These are phyloP conservation scores for Lactarius deliciosus DNA, from an alignment of 768 basidiomycete species.

Conservation along the genomic window DNA sequence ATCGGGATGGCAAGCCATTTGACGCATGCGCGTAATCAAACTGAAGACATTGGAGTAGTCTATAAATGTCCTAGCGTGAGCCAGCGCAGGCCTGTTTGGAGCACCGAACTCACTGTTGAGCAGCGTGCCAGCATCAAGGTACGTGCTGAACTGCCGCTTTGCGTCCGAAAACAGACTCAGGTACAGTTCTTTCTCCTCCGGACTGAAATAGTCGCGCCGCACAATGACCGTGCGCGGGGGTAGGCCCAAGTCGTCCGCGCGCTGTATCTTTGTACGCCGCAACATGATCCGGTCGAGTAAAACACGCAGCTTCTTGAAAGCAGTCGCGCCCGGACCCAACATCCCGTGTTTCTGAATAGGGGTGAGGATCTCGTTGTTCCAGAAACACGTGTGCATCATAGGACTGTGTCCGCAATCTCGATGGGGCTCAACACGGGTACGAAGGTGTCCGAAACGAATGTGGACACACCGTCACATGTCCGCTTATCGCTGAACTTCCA, in stretches of 20 bases:
- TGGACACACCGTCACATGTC: constrained; percentile 72
- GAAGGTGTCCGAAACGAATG: background rate
- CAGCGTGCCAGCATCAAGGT: constrained; percentile 85
- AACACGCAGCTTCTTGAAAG: constrained; percentile 91
- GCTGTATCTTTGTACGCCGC: constrained; percentile 86
- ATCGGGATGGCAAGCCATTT: constrained; percentile 95
- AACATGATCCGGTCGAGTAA: constrained; percentile 96
- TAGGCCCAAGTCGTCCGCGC: constrained; percentile 93
- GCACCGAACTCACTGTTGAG: constrained; percentile 71
- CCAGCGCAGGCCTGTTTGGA: constrained; percentile 3
- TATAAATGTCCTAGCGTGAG: constrained; percentile 33
- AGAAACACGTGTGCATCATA: constrained; percentile 92
- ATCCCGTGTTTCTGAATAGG: constrained; percentile 94
- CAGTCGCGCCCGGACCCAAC: constrained; percentile 69
- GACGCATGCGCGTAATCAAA: constrained; percentile 92
- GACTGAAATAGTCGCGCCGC: constrained; percentile 88
- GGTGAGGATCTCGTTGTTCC: constrained; percentile 95
- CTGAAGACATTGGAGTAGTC: constrained; percentile 91
- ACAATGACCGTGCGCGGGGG: constrained; percentile 91
- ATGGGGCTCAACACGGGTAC: constrained; percentile 5
- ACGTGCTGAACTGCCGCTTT: constrained; percentile 88
- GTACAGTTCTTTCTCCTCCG: constrained; percentile 96
- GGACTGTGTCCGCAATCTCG: constrained; percentile 82
- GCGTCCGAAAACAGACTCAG: constrained; percentile 89
- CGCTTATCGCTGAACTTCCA: constrained; percentile 89